Evolutionary conservation across 306 rosid genomes (phyloP), one percentile per base, ranked within the genome.

Genomic region (Cucurbita argyrosperma): DNA sequence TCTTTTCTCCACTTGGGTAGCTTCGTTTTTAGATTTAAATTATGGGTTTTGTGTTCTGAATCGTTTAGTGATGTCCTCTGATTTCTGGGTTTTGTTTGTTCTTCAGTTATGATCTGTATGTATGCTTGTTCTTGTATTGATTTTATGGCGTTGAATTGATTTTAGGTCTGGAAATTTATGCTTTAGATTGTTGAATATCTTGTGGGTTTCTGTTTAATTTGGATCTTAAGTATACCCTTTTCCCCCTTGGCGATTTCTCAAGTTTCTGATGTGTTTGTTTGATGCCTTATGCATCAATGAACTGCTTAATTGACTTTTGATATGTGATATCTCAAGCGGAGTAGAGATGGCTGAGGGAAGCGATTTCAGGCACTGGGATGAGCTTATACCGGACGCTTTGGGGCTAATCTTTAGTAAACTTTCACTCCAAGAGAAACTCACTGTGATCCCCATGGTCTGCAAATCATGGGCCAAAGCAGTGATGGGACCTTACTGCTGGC

Each of bases 401-500:
- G 97, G 96, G 39, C 79, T 95, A 68, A 95, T 95, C 79, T 95
- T 95, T 89, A 78, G 80, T 60, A 83, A 95, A 54, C 87, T 95
- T 6, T 76, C 91, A 64, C 93, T 91, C 30, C 87, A 87, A 57
- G 99, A 89, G 67, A 85, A 74, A 60, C 88, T 91, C 35, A 88
- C 93, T 0, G 93, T 89, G 76, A 85, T 95, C 77, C 99, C 99
- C 4, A 77, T 89, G 85, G 97, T 91, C 21, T 95, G 97, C 76
- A 92, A 91, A 77, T 88, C 96, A 57, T 95, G 99, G 99, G 76
- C 82, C 79, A 88, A 79, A 79, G 96, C 89, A n/a, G 96, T 89
- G 4, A 61, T 67, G 19, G 97, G 90, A 50, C 99, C 99, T 64
- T 89, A 83, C 59, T 95, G 97, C 78, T 95, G 99, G 99, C 99